A percentile compares a stretch with the other conserved stretches of the same genome.
These are phyloP conservation scores for Beta corolliflora DNA, from an alignment of 179 eudicot genomes.

Conservation along the genomic window DNA sequence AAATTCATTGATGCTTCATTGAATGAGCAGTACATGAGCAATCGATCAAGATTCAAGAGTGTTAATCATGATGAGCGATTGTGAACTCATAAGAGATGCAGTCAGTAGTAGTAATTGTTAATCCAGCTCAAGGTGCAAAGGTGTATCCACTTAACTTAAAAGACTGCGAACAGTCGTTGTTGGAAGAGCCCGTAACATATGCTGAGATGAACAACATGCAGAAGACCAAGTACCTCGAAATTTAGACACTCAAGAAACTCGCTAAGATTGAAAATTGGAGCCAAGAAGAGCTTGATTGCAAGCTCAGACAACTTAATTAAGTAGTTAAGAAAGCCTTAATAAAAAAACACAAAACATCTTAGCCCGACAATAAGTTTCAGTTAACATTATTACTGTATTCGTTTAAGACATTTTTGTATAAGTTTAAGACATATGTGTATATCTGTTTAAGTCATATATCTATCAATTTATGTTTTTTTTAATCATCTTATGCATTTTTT, in stretches of 20 bases:
- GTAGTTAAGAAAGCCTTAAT: rapidly evolving
- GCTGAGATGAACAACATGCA: constrained; percentile 57
- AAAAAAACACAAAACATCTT: too few relatives aligned
- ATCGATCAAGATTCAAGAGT: constrained; percentile 82
- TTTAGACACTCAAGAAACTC: too few relatives aligned
- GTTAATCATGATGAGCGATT: constrained; percentile 84
- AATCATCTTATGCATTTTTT: too few relatives aligned
- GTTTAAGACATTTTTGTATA: too few relatives aligned
- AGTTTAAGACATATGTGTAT: too few relatives aligned
- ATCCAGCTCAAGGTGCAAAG: constrained; percentile 62
- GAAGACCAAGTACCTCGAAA: constrained; percentile 51
- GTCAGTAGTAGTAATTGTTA: constrained; percentile 73
- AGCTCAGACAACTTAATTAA: too few relatives aligned
- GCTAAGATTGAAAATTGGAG: too few relatives aligned
- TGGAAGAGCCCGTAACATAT: constrained; percentile 62
- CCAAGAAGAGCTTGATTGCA: too few relatives aligned
- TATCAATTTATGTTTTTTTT: too few relatives aligned
- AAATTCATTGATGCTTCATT: neutral
- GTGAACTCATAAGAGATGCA: constrained; percentile 67
- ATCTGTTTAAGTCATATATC: too few relatives aligned
- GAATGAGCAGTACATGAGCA: constrained; percentile 53
- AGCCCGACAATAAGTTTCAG: too few relatives aligned
- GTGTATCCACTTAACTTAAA: constrained; percentile 59
- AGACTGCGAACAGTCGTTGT: constrained; percentile 54
- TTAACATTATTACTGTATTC: too few relatives aligned